A percentile compares a stretch with the other conserved stretches of the same genome.
phyloP scores from a whole-genome alignment of 176 grass and related monocot species.

The Oryza glumipatula region DNA sequence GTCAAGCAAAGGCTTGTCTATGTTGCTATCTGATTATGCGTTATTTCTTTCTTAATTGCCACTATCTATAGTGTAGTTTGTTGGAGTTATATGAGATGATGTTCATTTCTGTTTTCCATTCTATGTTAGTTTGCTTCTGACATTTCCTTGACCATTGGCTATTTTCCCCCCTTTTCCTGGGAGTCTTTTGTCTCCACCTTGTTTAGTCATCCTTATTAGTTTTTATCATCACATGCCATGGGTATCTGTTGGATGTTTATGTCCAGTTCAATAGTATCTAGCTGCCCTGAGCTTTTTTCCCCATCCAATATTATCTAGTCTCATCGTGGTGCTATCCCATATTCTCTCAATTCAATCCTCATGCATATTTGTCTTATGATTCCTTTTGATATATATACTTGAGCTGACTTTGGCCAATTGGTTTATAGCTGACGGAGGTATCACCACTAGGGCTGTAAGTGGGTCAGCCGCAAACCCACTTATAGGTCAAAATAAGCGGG shows the following conservation, averaged over 20 bases:
- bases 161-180: neutral
- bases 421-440: neutral
- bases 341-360: slow-evolving; percentile 17
- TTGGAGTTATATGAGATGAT: slow-evolving; percentile 19
- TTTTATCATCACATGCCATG: slow-evolving; percentile 17
- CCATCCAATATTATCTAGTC: neutral
- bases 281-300: neutral
- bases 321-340: slow-evolving; percentile 4
- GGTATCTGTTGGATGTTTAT: neutral
- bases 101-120: slow-evolving; percentile 12
- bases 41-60: neutral
- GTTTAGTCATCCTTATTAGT: neutral
- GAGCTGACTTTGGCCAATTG: neutral
- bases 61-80: slow-evolving; percentile 12
- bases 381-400: slow-evolving; percentile 17
- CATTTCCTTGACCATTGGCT: slow-evolving; percentile 9
- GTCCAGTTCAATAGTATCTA: neutral
- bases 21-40: slow-evolving; percentile 6
- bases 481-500: too few species aligned
- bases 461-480: too few species aligned
- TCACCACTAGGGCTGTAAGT: too few species aligned
- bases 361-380: slow-evolving; percentile 6
- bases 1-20: neutral
- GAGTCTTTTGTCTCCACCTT: neutral
- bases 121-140: neutral